Percentiles rank a stretch among this genome's conserved stretches.
These are phyloP conservation scores for Agaricales sp. DNA, from an alignment of 1,284 basidiomycete genomes.

Conservation along the genomic window DNA sequence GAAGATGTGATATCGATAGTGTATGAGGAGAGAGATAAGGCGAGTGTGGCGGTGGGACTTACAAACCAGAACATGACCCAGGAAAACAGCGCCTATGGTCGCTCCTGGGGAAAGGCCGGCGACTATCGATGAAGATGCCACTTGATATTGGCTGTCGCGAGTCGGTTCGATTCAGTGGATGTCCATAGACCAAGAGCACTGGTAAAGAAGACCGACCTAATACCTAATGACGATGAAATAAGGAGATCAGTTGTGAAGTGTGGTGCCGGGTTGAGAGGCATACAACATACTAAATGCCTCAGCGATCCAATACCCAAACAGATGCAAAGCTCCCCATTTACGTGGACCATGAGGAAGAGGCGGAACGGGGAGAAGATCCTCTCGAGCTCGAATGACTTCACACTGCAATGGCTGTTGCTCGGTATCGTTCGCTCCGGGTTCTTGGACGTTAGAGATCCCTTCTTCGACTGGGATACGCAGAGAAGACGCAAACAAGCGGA, in stretches of 20 bases:
- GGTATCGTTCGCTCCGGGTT: constrained; percentile 2
- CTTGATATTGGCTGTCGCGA: constrained; percentile 17
- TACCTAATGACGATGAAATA: neutral
- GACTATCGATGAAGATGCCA: constrained; percentile 13
- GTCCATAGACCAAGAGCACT: too few species aligned
- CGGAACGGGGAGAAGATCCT: constrained; percentile 12
- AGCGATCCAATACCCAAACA: constrained; percentile 15
- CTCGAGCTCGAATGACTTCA: constrained; percentile 8
- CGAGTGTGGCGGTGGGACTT: neutral
- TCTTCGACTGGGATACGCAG: too few species aligned
- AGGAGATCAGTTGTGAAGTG: neutral
- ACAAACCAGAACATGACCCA: constrained; percentile 15
- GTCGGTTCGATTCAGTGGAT: too few species aligned
- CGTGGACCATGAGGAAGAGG: constrained; percentile 10
- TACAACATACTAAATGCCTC: constrained; percentile 14
- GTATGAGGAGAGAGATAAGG: neutral
- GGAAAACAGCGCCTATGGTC: constrained; percentile 14
- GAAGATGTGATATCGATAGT: neutral
- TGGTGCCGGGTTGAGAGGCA: too few species aligned
- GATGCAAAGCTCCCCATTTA: constrained; percentile 12
- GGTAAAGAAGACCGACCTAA: neutral
- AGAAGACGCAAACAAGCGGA: too few species aligned
- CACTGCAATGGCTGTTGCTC: neutral
- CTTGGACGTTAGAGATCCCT: too few species aligned
- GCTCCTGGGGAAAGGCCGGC: constrained; percentile 14